Percentiles rank a stretch among this genome's conserved stretches.
These are phyloP conservation scores for Talaromyces stipitatus DNA, from an alignment of 495 filamentous ascomycete species.

Conservation along the genomic window DNA sequence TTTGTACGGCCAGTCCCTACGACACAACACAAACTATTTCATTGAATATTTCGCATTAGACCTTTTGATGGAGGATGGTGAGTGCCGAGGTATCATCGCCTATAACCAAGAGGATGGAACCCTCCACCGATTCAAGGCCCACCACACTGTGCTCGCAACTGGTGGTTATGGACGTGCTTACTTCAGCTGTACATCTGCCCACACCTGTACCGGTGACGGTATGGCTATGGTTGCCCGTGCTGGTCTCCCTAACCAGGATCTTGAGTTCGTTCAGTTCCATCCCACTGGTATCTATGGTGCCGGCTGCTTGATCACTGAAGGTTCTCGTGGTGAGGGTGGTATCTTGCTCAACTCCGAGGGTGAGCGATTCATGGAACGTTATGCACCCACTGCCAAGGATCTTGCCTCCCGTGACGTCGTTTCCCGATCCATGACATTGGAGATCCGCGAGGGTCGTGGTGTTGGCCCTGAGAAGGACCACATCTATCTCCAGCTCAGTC, in stretches of 20 bases:
- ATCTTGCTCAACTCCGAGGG: constrained; percentile 94
- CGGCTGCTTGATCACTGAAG: constrained; percentile 96
- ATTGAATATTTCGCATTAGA: constrained; percentile 98
- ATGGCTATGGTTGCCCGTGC: constrained; percentile 98
- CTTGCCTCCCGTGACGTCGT: constrained; percentile 88
- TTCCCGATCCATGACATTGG: constrained; percentile 92
- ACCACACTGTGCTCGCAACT: constrained; percentile 92
- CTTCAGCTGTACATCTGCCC: constrained; percentile 95
- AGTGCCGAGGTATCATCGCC: constrained; percentile 90
- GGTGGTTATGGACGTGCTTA: constrained; percentile 96
- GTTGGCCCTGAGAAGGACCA: constrained; percentile 95
- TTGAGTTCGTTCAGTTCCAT: constrained; percentile 99
- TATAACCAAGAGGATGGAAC: constrained; percentile 99
- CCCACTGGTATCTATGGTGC: constrained; percentile 99
- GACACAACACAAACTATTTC: constrained; percentile 98
- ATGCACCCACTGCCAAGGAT: constrained; percentile 96
- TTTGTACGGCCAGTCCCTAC: constrained; percentile 92
- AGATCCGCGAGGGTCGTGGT: constrained; percentile 94
- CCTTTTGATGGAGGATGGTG: constrained; percentile 91
- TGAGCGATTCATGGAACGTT: constrained; percentile 98
- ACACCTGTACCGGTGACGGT: constrained; percentile 97
- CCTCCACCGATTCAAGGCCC: constrained; percentile 88
- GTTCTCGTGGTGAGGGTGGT: constrained; percentile 95
- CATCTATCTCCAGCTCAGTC: constrained; percentile 93
- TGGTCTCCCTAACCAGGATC: constrained; percentile 95